Evolutionary conservation across 2,329 filamentous ascomycete species (phyloP), one percentile per base, ranked within the genome.

Genomic region (Bisporella sp.): DNA sequence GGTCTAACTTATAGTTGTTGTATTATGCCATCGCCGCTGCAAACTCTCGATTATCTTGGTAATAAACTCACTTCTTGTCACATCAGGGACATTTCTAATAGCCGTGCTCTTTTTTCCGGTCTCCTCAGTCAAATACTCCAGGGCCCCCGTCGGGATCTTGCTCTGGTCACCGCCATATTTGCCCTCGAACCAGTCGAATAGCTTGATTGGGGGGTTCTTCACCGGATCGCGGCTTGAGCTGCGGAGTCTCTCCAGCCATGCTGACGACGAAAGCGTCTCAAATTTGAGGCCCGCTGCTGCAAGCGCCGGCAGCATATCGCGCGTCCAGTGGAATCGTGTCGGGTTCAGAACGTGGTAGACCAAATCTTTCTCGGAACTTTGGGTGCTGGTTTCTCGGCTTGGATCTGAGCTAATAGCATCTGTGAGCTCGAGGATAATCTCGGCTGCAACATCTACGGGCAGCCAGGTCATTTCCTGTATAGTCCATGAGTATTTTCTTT

Each of bases 331-430:
- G 55, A 76, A 72, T 0, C 62, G 57, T 12, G 63, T 61, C 0
- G 71, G 71, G 51, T 79, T 79, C 7, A 75, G 67, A 4, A 83
- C 65, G 51, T 81, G 76, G 51, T 73, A 77, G 9, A 79, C 68
- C 0, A 67, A 9, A 12, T 48, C 4, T 21, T 44, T 7, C 60
- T 54, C 43, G 64, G 62, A 1, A 3, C 9, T 39, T 11, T 13
- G 35, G 9, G 9, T 3, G 35, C 9, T 11, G 35, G 13, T 21
- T 49, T 45, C 21, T 55, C 48, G 64, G 61, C 6, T 6, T 48
- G 31, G 21, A 50, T 49, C 35, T 58, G 54, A 28, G 54, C n/a
- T 8, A 48, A 43, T 2, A 64, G 48, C 1, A 68, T 62, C 32
- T 21, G 21, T 21, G 21, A 74, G 64, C n/a, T 74, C 69, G 1